Percentiles rank a stretch among this genome's conserved stretches.
These are phyloP conservation scores for Nelumbo lutea DNA, from an alignment of 164 flowering plant genomes.

Conservation along the genomic window DNA sequence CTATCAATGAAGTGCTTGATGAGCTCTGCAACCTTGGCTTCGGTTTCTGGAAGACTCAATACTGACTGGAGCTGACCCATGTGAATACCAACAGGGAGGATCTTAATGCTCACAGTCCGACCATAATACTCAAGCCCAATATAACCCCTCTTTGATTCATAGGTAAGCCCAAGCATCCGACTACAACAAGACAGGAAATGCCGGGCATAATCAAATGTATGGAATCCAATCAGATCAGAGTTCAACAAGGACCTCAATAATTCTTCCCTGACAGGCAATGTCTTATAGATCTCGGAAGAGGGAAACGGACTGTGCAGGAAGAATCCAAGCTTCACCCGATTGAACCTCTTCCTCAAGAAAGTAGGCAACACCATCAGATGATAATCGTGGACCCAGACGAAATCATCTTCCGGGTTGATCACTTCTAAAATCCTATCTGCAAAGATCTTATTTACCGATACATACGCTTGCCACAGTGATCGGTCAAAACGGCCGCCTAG, in stretches of 20 bases:
- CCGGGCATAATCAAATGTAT: slow-evolving; percentile 52
- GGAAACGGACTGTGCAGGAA: slow-evolving; percentile 16
- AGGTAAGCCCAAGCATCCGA: slow-evolving; percentile 44
- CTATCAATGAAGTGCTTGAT: slow-evolving; percentile 18
- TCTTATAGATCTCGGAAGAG: slow-evolving; percentile 31
- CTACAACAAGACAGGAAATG: slow-evolving; percentile 57
- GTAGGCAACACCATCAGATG: slow-evolving; percentile 55
- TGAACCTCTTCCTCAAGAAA: slow-evolving; percentile 44
- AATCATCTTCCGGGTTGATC: slow-evolving; percentile 15
- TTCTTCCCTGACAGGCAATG: slow-evolving; percentile 49
- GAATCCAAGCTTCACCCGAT: slow-evolving; percentile 40
- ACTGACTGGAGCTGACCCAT: slow-evolving; percentile 43
- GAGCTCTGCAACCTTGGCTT: slow-evolving; percentile 26
- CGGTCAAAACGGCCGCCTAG: slow-evolving; percentile 41
- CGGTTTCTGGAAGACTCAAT: slow-evolving; percentile 31
- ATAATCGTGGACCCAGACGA: slow-evolving; percentile 51
- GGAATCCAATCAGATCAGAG: slow-evolving; percentile 48
- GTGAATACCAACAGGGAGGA: slow-evolving; percentile 50
- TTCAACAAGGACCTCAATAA: slow-evolving; percentile 40
- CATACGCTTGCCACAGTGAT: slow-evolving; percentile 46
- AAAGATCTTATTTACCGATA: slow-evolving; percentile 43
- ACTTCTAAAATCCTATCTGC: slow-evolving; percentile 43
- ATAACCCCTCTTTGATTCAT: slow-evolving; percentile 50
- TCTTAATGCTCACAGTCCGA: slow-evolving; percentile 42
- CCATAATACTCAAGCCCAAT: slow-evolving; percentile 51